Conservation (phyloP, 1,284 basidiomycete genomes). For the Marasmius tenuissimus region DNA sequence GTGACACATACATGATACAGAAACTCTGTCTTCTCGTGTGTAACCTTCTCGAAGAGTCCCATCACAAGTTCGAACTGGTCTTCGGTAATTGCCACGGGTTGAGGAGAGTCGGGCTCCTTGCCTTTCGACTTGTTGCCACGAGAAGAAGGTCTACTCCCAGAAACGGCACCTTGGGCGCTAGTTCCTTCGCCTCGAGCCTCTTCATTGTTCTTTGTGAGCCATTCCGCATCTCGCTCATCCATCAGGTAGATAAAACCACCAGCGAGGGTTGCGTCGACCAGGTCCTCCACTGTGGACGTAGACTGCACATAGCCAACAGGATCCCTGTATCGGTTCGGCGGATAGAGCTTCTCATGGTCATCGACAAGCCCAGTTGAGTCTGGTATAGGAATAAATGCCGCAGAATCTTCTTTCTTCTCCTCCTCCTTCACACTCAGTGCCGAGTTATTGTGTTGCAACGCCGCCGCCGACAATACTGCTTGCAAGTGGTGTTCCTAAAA, state of each 20-base stretch:
- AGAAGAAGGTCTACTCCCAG: conserved; percentile 50
- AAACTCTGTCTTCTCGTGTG: conserved; percentile 89
- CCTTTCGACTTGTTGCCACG: conserved; percentile 76
- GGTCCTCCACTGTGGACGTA: conserved; percentile 89
- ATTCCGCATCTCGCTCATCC: conserved; percentile 95
- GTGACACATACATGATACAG: conserved; percentile 77
- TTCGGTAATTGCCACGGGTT: conserved; percentile 74
- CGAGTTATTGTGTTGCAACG: conserved; percentile 53
- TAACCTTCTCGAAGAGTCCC: conserved; percentile 91
- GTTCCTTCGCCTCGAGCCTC: conserved; percentile 86
- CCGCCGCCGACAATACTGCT: conserved; percentile 76
- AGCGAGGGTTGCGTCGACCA: conserved; percentile 53
- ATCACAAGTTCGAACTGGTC: conserved; percentile 96
- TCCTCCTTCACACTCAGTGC: conserved; percentile 45
- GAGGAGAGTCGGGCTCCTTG: conserved; percentile 68
- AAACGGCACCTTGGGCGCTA: conserved; percentile 66
- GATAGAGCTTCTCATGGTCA: conserved; percentile 77
- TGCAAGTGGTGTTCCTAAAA: conserved; percentile 91
- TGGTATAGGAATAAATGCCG: conserved; percentile 88
- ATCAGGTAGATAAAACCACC: conserved; percentile 85
- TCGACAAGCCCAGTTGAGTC: conserved; percentile 83
- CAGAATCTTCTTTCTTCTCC: conserved; percentile 30
- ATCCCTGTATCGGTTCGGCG: conserved; percentile 69
- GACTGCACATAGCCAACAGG: conserved; percentile 81
- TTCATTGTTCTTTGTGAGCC: conserved; percentile 92